Evolutionary conservation across 176 grass and related monocot species (phyloP).

Genomic region (Musa schizocarpa): DNA sequence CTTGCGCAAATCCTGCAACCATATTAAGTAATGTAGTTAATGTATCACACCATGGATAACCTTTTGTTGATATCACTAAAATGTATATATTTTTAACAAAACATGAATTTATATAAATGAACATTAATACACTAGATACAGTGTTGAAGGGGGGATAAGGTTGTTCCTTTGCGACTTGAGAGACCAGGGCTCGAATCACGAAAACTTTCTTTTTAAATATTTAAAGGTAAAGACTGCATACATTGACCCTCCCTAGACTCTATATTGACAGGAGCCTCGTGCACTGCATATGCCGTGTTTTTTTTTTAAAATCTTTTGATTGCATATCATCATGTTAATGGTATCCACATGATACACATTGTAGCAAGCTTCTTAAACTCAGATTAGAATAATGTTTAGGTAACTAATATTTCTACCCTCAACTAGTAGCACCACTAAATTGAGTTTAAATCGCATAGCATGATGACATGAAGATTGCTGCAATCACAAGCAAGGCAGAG

Average conservation of each 20-base stretch:
- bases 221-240: too few relatives aligned
- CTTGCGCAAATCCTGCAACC: conserved; percentile 77
- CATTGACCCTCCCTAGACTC: too few relatives aligned
- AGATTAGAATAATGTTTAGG: neutral
- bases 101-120: neutral
- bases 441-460: neutral
- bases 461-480: neutral
- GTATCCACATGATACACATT: neutral
- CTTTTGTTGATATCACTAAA: neutral
- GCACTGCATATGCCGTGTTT: too few relatives aligned
- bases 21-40: neutral
- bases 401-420: neutral
- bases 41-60: neutral
- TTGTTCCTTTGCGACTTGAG: too few relatives aligned
- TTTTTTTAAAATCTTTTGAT: neutral
- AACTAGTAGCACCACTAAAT: neutral
- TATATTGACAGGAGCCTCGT: too few relatives aligned
- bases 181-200: too few relatives aligned
- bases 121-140: neutral
- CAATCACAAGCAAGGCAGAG: too few relatives aligned
- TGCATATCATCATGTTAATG: neutral
- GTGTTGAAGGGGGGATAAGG: neutral
- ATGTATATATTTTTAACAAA: neutral
- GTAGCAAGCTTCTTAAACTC: neutral
- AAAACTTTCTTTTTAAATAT: too few relatives aligned